phyloP scores from a whole-genome alignment of 345 rosid species.

The Carallia brachiata region DNA sequence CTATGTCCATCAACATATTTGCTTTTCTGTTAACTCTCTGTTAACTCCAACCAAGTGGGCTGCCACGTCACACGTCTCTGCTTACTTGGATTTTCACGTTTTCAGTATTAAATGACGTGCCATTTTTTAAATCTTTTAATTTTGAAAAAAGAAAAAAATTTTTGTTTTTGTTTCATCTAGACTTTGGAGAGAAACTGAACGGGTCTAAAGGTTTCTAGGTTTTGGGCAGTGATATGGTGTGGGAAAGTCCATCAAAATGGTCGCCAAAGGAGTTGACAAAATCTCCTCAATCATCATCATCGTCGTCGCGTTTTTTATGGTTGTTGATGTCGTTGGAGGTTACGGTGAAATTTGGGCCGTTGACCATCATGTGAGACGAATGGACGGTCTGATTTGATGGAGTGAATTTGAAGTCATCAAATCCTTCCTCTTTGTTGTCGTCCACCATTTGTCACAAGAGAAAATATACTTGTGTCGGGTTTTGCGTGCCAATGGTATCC shows the following conservation, averaged over 20 bases:
- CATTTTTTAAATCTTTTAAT: too few species aligned
- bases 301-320: neutral
- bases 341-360: conserved; percentile 32
- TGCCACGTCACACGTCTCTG: too few species aligned
- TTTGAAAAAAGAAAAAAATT: too few species aligned
- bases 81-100: too few species aligned
- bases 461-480: too few species aligned
- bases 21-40: too few species aligned
- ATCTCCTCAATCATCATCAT: conserved; percentile 83
- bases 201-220: conserved; percentile 9
- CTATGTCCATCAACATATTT: too few species aligned
- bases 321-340: neutral
- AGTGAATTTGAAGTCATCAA: conserved; percentile 50
- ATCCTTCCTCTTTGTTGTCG: conserved; percentile 46
- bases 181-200: conserved; percentile 18
- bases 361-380: conserved; percentile 12
- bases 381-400: conserved; percentile 13
- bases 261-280: conserved; percentile 38
- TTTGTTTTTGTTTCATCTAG: neutral
- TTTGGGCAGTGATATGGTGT: conserved; percentile 28
- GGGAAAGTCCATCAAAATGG: conserved; percentile 11
- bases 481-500: too few species aligned
- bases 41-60: too few species aligned
- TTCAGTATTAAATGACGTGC: too few species aligned
- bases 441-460: conserved; percentile 13